Conservation (phyloP, 73 alveolate genomes). For the Paramecium pentaurelia region DNA sequence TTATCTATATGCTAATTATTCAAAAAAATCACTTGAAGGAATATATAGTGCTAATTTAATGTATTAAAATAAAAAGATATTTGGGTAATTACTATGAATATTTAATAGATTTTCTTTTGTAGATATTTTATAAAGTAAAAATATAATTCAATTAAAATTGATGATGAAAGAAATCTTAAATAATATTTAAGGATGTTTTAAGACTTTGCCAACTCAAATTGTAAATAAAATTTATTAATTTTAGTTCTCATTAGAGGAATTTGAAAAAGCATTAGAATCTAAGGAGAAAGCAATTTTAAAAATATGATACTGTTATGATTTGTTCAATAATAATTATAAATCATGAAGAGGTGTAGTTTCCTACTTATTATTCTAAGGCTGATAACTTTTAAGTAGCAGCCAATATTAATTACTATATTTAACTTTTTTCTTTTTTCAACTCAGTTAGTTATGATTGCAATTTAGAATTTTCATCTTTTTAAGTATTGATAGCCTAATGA, state of each 20-base stretch:
- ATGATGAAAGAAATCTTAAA: background rate
- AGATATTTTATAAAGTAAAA: background rate
- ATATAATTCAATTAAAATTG: background rate
- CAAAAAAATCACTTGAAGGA: background rate
- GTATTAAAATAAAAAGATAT: slow-evolving; percentile 22
- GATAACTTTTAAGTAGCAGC: slow-evolving; percentile 24
- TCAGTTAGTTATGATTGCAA: slow-evolving; percentile 7
- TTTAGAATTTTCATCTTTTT: slow-evolving; percentile 43
- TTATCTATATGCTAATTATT: background rate
- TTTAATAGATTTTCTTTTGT: background rate
- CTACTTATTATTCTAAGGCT: slow-evolving; percentile 17
- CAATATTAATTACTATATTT: background rate
- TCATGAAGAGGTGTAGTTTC: background rate
- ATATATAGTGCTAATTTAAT: background rate
- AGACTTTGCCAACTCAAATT: background rate
- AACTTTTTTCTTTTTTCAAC: slow-evolving; percentile 7
- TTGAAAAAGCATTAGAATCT: background rate
- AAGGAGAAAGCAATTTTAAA: background rate
- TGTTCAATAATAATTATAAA: background rate
- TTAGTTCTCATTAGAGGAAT: background rate
- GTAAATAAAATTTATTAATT: background rate
- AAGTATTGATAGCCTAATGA: background rate
- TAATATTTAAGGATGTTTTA: background rate
- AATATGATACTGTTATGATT: background rate
- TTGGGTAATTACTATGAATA: background rate